These are phyloP conservation scores for Pythium utonaiense DNA, from an alignment of 352 stramenopile species.

Conservation along the genomic window DNA sequence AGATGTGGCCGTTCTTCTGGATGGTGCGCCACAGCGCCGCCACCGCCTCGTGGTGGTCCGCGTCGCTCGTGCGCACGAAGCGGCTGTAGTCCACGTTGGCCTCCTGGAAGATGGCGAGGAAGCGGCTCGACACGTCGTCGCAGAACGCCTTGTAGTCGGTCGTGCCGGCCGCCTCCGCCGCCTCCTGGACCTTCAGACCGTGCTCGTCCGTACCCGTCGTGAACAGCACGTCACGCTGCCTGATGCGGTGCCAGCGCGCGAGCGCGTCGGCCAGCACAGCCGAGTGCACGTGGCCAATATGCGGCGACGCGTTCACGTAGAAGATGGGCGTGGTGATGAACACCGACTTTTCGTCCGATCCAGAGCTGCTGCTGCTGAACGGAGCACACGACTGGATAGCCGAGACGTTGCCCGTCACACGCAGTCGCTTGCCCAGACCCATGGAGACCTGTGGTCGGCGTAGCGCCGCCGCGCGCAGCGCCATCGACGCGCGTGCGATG, in stretches of 20 bases:
- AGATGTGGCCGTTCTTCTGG: slow-evolving; percentile 92
- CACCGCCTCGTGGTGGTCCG: slow-evolving; percentile 90
- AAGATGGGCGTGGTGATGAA: slow-evolving; percentile 99
- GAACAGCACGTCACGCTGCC: slow-evolving; percentile 80
- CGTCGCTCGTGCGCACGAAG: slow-evolving; percentile 98
- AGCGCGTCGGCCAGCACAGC: slow-evolving; percentile 88
- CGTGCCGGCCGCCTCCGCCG: slow-evolving; percentile 80
- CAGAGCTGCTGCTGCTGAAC: slow-evolving; percentile 2
- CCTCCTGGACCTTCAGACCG: slow-evolving; percentile 95
- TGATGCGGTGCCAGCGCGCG: slow-evolving; percentile 71
- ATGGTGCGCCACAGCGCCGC: slow-evolving; percentile 90
- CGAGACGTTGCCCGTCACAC: neutral
- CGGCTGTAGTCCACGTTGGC: slow-evolving; percentile 91
- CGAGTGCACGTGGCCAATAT: slow-evolving; percentile 99
- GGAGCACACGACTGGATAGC: neutral
- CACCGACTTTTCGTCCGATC: slow-evolving; percentile 18
- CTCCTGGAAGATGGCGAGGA: slow-evolving; percentile 86
- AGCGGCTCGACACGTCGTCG: slow-evolving; percentile 89
- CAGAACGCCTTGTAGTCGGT: slow-evolving; percentile 89
- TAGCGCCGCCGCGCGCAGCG: slow-evolving; percentile 1
- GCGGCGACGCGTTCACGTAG: slow-evolving; percentile 99
- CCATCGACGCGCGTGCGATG: neutral
- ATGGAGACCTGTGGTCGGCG: neutral
- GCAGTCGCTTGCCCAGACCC: neutral
- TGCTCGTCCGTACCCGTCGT: slow-evolving; percentile 99